Evolutionary conservation across 2,329 filamentous ascomycete genomes (phyloP).

Genomic region (Arthroderma sp.): DNA sequence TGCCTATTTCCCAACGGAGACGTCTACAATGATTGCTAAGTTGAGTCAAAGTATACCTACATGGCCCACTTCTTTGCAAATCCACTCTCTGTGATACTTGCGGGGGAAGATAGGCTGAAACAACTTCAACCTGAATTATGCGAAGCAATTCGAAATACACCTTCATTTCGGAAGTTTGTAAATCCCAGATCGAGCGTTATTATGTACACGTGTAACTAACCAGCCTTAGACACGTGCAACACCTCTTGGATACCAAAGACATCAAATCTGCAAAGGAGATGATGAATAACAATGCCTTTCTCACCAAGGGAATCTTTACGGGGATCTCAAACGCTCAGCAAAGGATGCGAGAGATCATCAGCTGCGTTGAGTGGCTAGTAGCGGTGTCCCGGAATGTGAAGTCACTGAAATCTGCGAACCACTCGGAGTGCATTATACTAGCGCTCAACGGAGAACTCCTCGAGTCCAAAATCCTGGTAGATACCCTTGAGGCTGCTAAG

Average conservation of each 20-base stretch:
- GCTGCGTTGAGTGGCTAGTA: slow-evolving; percentile 22
- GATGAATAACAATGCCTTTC: slow-evolving; percentile 39
- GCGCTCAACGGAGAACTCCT: slow-evolving; percentile 41
- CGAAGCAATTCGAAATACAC: slow-evolving; percentile 45
- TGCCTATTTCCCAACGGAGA: neutral
- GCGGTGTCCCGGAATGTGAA: slow-evolving; percentile 22
- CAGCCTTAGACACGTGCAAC: slow-evolving; percentile 29
- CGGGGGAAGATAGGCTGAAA: slow-evolving; percentile 16
- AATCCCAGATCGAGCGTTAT: neutral
- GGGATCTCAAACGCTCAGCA: slow-evolving; percentile 31
- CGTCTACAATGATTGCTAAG: slow-evolving; percentile 11
- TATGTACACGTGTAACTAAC: slow-evolving; percentile 12
- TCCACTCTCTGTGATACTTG: slow-evolving; percentile 42
- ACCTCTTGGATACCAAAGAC: slow-evolving; percentile 29
- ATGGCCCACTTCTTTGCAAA: slow-evolving; percentile 56
- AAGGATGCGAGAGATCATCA: slow-evolving; percentile 29
- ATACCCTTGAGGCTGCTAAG: slow-evolving; percentile 42
- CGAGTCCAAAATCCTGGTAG: slow-evolving; percentile 40
- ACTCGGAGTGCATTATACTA: slow-evolving; percentile 30
- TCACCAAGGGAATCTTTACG: slow-evolving; percentile 34
- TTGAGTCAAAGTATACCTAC: slow-evolving; percentile 42
- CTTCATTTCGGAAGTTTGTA: slow-evolving; percentile 39
- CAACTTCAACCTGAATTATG: slow-evolving; percentile 34
- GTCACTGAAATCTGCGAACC: slow-evolving; percentile 20
- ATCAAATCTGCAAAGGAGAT: slow-evolving; percentile 31